Percentiles rank a stretch among this genome's conserved stretches.
These are phyloP conservation scores for Cladophialophora carrionii DNA, from an alignment of 2,329 filamentous ascomycete species.

Conservation along the genomic window DNA sequence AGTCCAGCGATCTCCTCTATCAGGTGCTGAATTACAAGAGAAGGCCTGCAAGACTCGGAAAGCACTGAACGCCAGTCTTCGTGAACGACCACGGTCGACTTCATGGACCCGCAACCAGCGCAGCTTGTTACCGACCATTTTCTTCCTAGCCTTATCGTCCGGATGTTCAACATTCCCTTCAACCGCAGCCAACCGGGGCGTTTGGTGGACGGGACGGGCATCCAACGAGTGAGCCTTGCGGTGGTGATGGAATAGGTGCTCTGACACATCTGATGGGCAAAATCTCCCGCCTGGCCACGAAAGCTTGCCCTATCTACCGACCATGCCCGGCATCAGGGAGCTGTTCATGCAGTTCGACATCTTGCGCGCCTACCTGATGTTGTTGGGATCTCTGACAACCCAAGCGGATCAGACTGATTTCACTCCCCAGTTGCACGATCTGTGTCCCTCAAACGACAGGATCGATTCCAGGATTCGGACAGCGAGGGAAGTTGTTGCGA, in stretches of 20 bases:
- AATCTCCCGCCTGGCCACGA: neutral
- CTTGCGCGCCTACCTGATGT: neutral
- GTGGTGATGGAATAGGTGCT: neutral
- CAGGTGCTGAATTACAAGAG: neutral
- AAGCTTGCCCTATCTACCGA: neutral
- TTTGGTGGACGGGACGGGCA: neutral
- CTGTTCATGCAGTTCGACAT: neutral
- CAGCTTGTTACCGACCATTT: neutral
- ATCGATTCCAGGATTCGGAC: neutral
- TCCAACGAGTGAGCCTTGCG: neutral
- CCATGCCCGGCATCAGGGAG: neutral
- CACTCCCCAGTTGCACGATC: neutral
- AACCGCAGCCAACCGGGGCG: neutral
- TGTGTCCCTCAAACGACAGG: neutral
- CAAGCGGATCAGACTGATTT: neutral
- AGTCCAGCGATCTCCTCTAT: neutral
- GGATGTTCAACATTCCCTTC: neutral
- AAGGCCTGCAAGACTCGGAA: neutral
- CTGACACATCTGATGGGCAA: neutral
- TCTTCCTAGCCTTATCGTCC: neutral
- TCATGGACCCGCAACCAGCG: neutral
- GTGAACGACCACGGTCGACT: neutral
- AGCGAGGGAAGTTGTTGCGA: too few relatives aligned
- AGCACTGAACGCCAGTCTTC: neutral
- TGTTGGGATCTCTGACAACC: neutral